phyloP scores from a whole-genome alignment of 176 grass and related monocot genomes.

The Aegilops speltoides region DNA sequence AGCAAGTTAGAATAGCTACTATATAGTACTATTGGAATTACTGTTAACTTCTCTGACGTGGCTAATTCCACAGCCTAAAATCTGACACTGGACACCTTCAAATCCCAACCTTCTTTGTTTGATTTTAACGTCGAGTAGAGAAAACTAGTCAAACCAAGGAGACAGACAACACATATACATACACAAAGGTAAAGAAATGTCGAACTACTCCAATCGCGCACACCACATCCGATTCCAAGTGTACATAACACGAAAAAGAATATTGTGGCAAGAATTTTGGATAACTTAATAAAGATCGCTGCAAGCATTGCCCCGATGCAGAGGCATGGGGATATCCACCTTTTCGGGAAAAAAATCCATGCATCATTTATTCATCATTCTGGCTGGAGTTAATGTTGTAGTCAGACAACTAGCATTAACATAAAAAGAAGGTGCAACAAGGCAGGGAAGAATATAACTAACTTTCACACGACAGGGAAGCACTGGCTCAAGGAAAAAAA shows the following conservation, averaged over 20 bases:
- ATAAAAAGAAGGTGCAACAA: not conserved
- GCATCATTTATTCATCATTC: not conserved
- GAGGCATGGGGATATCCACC: not conserved
- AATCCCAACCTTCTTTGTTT: not conserved
- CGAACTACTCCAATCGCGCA: not conserved
- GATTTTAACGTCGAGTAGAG: not conserved
- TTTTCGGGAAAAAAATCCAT: not conserved
- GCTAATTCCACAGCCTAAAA: not conserved
- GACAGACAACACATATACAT: not conserved
- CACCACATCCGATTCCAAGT: not conserved
- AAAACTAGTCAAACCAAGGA: not conserved
- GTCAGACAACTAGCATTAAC: not conserved
- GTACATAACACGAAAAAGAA: not conserved
- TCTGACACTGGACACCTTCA: not conserved
- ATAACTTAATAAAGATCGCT: too few relatives aligned
- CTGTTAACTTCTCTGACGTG: not conserved
- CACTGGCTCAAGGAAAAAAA: not conserved
- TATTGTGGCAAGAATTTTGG: not conserved
- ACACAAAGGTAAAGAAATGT: not conserved
- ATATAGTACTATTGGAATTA: too few relatives aligned
- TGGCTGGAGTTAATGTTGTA: not conserved
- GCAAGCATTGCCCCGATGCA: too few relatives aligned
- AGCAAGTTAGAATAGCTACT: not conserved
- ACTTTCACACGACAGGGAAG: not conserved
- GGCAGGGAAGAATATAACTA: not conserved